These are phyloP conservation scores for Penicillium sp. DNA, from an alignment of 2,329 filamentous ascomycete species.

Conservation along the genomic window DNA sequence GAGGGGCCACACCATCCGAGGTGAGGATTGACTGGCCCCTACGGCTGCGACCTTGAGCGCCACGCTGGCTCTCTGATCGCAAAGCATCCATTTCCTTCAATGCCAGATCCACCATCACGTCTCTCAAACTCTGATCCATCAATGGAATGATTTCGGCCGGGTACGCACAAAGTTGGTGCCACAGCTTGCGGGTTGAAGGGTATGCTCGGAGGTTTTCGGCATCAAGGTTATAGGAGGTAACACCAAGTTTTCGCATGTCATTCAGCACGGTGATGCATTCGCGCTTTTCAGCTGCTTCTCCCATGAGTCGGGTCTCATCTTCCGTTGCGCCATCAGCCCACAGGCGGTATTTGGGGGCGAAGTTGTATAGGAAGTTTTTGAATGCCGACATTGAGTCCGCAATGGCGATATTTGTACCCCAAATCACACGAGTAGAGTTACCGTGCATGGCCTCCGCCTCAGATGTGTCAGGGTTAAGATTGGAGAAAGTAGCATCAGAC, in stretches of 20 bases:
- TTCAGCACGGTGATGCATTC: conserved; percentile 84
- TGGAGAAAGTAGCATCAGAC: conserved; percentile 68
- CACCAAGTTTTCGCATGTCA: conserved; percentile 85
- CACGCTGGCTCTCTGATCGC: conserved; percentile 56
- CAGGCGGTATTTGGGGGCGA: conserved; percentile 90
- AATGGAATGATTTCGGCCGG: conserved; percentile 94
- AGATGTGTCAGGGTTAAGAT: conserved; percentile 78
- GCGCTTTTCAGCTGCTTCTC: conserved; percentile 71
- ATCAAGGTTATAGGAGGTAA: conserved; percentile 83
- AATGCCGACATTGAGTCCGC: conserved; percentile 84
- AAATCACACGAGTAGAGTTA: conserved; percentile 79
- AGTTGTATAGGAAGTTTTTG: conserved; percentile 90
- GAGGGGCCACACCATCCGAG: conserved; percentile 19
- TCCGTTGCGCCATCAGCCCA: conserved; percentile 83
- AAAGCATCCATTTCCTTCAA: conserved; percentile 74
- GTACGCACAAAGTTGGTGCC: conserved; percentile 92
- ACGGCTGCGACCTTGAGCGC: conserved; percentile 20
- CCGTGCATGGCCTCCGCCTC: conserved; percentile 88
- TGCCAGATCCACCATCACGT: conserved; percentile 88
- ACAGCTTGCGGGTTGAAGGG: conserved; percentile 87
- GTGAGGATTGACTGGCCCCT: conserved; percentile 27
- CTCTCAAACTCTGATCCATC: conserved; percentile 93
- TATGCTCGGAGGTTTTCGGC: conserved; percentile 88
- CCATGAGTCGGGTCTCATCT: conserved; percentile 69
- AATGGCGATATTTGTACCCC: conserved; percentile 96